A percentile compares a stretch with the other conserved stretches of the same genome.
phyloP scores from a whole-genome alignment of 345 rosid genomes.

The Eutrema yunnanense region DNA sequence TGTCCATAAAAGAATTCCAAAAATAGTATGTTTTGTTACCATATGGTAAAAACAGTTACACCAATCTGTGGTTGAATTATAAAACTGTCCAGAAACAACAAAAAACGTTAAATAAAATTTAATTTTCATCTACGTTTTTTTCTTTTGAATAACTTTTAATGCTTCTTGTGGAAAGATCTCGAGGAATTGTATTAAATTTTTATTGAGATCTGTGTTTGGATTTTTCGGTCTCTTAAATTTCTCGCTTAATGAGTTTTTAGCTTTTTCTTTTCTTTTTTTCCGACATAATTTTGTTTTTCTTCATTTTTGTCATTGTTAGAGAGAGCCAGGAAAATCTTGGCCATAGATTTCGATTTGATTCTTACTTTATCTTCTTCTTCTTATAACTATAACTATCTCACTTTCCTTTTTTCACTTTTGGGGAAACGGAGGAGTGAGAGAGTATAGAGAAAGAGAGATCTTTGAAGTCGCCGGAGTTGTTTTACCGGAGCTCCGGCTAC shows the following conservation, averaged over 20 bases:
- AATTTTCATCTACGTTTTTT: background rate
- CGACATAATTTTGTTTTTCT: background rate
- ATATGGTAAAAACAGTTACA: background rate
- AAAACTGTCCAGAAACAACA: background rate
- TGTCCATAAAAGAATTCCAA: background rate
- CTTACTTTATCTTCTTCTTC: constrained; percentile 27
- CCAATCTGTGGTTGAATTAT: background rate
- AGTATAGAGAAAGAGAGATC: background rate
- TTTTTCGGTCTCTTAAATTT: constrained; percentile 2
- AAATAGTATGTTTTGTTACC: constrained; percentile 1
- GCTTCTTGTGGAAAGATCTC: background rate
- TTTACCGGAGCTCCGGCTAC: constrained; percentile 61
- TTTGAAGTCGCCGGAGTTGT: constrained; percentile 27
- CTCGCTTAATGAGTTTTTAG: background rate
- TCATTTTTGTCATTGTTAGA: constrained; percentile 28
- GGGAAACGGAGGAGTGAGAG: constrained; percentile 10
- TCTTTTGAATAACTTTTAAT: background rate
- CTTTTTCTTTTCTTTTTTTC: background rate
- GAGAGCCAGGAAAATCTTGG: constrained; percentile 28
- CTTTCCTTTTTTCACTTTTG: constrained; percentile 22
- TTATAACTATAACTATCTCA: constrained; percentile 29
- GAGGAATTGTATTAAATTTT: background rate
- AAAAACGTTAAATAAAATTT: background rate
- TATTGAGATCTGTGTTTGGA: constrained; percentile 11
- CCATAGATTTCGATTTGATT: constrained; percentile 49